Conservation (phyloP, 2,329 filamentous ascomycete species). For the Colletotrichum sp. region DNA sequence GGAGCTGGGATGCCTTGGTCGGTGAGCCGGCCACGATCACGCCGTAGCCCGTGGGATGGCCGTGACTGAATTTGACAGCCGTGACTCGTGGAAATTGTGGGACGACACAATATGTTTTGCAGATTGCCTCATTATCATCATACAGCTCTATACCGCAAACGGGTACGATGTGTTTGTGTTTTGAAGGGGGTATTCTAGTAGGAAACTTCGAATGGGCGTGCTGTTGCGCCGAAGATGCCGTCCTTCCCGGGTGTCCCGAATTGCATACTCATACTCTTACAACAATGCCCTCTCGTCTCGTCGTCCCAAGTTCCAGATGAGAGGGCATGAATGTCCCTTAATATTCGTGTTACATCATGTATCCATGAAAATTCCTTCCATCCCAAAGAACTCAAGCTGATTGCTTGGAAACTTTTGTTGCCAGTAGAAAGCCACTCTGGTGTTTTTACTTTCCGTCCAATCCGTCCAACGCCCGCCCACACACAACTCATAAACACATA, state of each 20-base stretch:
- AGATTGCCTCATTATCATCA: conserved; percentile 1
- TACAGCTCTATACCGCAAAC: neutral
- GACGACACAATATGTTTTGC: neutral
- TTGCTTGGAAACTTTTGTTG: neutral
- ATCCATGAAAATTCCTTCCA: neutral
- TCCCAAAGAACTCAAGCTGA: neutral
- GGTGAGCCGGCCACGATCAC: neutral
- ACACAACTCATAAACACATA: neutral
- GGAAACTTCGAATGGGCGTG: neutral
- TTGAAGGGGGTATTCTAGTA: conserved; percentile 7
- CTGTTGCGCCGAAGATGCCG: neutral
- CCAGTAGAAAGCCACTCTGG: neutral
- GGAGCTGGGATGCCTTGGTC: neutral
- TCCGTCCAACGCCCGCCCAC: neutral
- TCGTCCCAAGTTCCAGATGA: neutral
- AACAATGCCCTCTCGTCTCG: neutral
- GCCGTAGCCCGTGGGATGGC: neutral
- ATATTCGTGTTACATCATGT: neutral
- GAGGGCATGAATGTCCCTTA: neutral
- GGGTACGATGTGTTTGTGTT: neutral
- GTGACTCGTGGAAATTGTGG: neutral
- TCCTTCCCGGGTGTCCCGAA: neutral
- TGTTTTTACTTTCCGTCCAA: neutral
- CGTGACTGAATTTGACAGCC: neutral
- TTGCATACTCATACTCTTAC: conserved; percentile 5